Evolutionary conservation across 2,329 filamentous ascomycete genomes (phyloP).

Genomic region (Bipolaris sorokiniana): DNA sequence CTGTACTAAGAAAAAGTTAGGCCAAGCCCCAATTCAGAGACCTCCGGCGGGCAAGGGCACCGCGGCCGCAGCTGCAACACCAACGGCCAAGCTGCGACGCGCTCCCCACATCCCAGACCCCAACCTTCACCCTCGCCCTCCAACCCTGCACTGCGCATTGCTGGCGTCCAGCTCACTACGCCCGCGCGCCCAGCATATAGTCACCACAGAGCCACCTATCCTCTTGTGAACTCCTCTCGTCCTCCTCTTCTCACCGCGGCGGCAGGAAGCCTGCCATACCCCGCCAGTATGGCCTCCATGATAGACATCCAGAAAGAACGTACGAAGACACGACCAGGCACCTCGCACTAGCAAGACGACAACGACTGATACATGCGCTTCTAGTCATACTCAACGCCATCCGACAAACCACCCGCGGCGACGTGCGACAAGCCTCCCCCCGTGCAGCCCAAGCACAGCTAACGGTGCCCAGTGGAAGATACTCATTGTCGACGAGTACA

Average conservation of each 20-base stretch:
- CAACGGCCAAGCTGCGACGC: conserved; percentile 26
- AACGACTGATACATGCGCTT: conserved; percentile 20
- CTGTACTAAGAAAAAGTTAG: conserved; percentile 25
- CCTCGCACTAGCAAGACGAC: background rate
- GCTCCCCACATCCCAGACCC: conserved; percentile 22
- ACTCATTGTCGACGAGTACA: conserved; percentile 82
- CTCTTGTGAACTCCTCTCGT: background rate
- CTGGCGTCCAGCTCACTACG: background rate
- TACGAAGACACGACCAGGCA: conserved; percentile 43
- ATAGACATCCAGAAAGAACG: conserved; percentile 83
- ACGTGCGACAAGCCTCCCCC: conserved; percentile 62
- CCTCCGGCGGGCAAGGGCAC: conserved; percentile 21
- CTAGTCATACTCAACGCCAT: conserved; percentile 76
- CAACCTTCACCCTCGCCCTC: conserved; percentile 6
- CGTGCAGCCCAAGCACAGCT: conserved; percentile 29
- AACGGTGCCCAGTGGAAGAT: conserved; percentile 83
- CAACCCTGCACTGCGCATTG: background rate
- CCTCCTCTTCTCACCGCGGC: conserved; percentile 1
- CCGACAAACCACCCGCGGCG: conserved; percentile 77
- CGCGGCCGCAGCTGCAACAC: conserved; percentile 23
- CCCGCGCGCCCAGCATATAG: background rate
- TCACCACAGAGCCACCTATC: background rate
- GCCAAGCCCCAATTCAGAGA: conserved; percentile 21
- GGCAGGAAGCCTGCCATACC: conserved; percentile 30
- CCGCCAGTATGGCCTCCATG: conserved; percentile 77